Base-by-base conservation (phyloP, 495 filamentous ascomycete species). In the Talaromyces wortmannii region DNA sequence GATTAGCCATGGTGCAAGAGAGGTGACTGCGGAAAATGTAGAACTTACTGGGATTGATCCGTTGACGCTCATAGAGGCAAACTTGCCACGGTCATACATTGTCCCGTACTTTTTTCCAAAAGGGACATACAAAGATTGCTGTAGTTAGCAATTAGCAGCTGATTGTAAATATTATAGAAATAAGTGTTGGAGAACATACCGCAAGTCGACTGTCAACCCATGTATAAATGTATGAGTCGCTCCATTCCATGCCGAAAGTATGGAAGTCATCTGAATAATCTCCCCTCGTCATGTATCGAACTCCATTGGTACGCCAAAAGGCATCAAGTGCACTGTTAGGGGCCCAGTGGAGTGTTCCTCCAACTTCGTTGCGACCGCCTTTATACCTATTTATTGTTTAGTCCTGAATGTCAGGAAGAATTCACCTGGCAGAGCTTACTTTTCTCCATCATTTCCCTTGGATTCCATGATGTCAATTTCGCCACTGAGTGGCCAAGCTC, bases 211-310 rank as follows among this genome's bases (percentile, higher is more conserved):
- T 86, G 73, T 95, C 83, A 69, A 95, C 78, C 67, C 90, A 95
- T 36, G 89, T 90, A 67, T 91, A 92, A 46, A 95, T 75, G 68
- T 95, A 92, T 63, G 91, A 91, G 48, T 91, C 83, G 54, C 82
- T 88, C 89, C 89, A 95, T 68, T 94, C 89, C 12, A 95, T 61
- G 10, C 89, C 89, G 59, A 83, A 95, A 0, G 80, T 88, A 67
- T 95, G 85, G 32, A 52, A 62, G 15, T 55, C 57, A 16, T 59
- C 53, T 31, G 50, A 44, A 42, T 59, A 62, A 47, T 61, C 57
- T 8, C 47, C 57, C 5, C 59, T 16, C 8, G 52, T 53, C 52
- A 53, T 53, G 33, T 53, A 53, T n/a, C 44, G 43, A 11, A 53
- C 52, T 6, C 52, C 56, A 31, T 56, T 66, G 4, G 63, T 66